These are phyloP conservation scores for Penicillium sp. DNA, from an alignment of 2,329 filamentous ascomycete genomes.

Conservation along the genomic window DNA sequence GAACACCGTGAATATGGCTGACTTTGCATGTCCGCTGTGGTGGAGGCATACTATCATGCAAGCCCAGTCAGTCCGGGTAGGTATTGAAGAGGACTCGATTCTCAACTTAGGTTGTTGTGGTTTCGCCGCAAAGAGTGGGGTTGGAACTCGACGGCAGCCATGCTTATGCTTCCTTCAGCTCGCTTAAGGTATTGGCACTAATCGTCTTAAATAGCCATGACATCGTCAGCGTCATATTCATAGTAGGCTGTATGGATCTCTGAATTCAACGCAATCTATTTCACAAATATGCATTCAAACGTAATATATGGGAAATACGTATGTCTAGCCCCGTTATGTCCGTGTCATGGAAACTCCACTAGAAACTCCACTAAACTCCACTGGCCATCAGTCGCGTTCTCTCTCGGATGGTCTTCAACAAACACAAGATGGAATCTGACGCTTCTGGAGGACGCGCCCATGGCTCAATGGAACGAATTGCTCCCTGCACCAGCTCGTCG, in stretches of 20 bases:
- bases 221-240: too few species aligned
- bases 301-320: neutral
- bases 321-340: neutral
- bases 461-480: slow-evolving; percentile 12
- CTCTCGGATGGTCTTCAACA: slow-evolving; percentile 18
- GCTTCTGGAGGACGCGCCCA: slow-evolving; percentile 15
- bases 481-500: slow-evolving; percentile 12
- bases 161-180: too few species aligned
- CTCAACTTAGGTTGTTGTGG: neutral
- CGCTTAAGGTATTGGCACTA: too few species aligned
- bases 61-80: too few species aligned
- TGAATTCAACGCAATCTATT: neutral
- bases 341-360: neutral
- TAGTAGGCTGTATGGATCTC: too few species aligned
- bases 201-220: too few species aligned
- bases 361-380: slow-evolving; percentile 1
- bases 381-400: slow-evolving; percentile 10
- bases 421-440: slow-evolving; percentile 15
- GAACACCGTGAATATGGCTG: slow-evolving; percentile 26
- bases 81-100: neutral
- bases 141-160: neutral
- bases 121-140: neutral
- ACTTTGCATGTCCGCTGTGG: slow-evolving; percentile 13
- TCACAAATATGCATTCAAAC: slow-evolving; percentile 1
- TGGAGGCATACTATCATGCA: slow-evolving; percentile 8